Conservation (phyloP, 768 basidiomycete genomes). For the Dentipellis sp. region DNA sequence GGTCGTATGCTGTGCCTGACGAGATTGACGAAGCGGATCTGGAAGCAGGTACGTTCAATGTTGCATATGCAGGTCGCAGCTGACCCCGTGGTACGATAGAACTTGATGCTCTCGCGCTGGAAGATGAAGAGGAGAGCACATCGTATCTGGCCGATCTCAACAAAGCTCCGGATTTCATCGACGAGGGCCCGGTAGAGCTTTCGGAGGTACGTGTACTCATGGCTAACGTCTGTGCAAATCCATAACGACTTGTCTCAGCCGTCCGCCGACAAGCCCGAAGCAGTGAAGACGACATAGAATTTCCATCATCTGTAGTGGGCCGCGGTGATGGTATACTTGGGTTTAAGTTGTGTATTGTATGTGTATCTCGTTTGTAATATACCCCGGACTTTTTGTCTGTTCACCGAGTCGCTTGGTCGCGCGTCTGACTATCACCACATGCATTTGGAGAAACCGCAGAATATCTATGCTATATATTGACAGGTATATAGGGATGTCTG, state of each 20-base stretch:
- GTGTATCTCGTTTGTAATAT: too few species aligned
- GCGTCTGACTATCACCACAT: not conserved
- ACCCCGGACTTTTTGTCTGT: too few species aligned
- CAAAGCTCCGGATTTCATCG: slow-evolving; percentile 88
- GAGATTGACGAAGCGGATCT: slow-evolving; percentile 97
- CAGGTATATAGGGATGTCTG: not conserved
- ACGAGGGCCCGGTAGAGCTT: slow-evolving; percentile 71
- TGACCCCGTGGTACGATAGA: slow-evolving; percentile 40
- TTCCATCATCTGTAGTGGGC: not conserved
- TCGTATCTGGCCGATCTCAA: slow-evolving; percentile 83
- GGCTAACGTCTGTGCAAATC: not conserved
- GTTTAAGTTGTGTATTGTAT: too few species aligned
- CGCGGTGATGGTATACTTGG: not conserved
- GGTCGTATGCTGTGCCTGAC: slow-evolving; percentile 95
- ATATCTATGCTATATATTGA: not conserved
- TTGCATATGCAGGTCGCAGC: not conserved
- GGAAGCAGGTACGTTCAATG: slow-evolving; percentile 68
- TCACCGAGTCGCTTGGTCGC: too few species aligned
- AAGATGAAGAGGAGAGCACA: slow-evolving; percentile 84
- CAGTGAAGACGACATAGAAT: not conserved
- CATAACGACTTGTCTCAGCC: not conserved
- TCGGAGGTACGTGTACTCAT: slow-evolving; percentile 38
- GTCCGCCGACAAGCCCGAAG: not conserved
- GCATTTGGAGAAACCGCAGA: not conserved
- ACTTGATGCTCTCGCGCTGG: slow-evolving; percentile 86